Evolutionary conservation across 2,329 filamentous ascomycete species (phyloP), one percentile per base, ranked within the genome.

Genomic region (Fusarium nanum): DNA sequence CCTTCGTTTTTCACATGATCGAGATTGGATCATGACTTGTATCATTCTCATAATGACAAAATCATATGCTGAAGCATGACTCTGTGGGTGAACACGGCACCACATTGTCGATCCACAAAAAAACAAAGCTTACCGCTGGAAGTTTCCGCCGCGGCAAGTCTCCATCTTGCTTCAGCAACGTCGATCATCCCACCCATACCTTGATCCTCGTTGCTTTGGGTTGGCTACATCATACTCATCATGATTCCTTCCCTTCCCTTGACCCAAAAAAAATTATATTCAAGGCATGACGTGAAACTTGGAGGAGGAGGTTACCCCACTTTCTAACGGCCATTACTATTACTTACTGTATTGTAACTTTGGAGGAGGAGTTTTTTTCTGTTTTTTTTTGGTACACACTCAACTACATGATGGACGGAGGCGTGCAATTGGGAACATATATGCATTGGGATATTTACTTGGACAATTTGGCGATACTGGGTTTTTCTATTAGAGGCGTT

Each of bases 31-130:
- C 48, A 57, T 66, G 37, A 54, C 42, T 40, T 50, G 34, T 60
- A 55, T 56, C 56, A 41, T 44, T 42, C 49, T 56, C 34, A 64
- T 60, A 60, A 68, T 61, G 65, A 61, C 50, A n/a, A 65, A 55
- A 62, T 64, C 68, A 64, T 45, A 60, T 56, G 53, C 59, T 58
- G 47, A 54, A 58, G 57, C 49, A 62, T 64, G 65, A 67, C 59
- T 53, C 32, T 54, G 65, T 72, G 68, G 68, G 71, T 65, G 63
- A 69, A 70, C 18, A 72, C 70, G 50, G 70, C 55, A 74, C 70
- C 72, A 74, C 71, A 73, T 56, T 54, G 58, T 67, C 47, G 56
- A 69, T 70, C 66, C 48, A 44, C 42, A 53, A 48, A 61, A 45
- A 42, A 13, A 53, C 12, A 48, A 60, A 23, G 41, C 23, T 37